Evolutionary conservation across 352 stramenopile species (phyloP).

Genomic region (Pythium myriotylum): DNA sequence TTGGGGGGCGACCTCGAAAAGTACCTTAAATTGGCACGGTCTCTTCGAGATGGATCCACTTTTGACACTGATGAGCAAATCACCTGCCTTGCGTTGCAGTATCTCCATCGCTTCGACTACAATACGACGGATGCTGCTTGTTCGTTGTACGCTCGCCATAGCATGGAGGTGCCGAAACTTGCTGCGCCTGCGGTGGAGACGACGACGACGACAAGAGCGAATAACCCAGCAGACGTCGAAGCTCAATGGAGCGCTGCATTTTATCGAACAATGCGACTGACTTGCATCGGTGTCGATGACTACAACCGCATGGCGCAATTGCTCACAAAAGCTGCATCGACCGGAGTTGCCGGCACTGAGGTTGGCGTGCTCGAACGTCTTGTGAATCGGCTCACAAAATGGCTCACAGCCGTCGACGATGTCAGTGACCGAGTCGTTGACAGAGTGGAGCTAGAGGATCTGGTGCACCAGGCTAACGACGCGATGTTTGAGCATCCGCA

Average conservation of each 20-base stretch:
- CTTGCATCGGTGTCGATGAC: conserved; percentile 37
- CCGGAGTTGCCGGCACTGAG: conserved; percentile 46
- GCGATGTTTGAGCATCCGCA: conserved; percentile 49
- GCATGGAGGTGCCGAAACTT: conserved; percentile 64
- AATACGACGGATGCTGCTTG: conserved; percentile 77
- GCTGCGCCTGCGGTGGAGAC: conserved; percentile 11
- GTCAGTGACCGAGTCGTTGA: conserved; percentile 41
- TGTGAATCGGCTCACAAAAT: conserved; percentile 54
- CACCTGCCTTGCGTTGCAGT: conserved; percentile 64
- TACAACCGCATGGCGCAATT: conserved; percentile 53
- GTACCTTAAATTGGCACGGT: conserved; percentile 77
- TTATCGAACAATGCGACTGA: conserved; percentile 59
- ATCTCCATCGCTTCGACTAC: conserved; percentile 84
- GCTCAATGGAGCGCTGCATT: conserved; percentile 66
- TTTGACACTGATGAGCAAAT: conserved; percentile 84
- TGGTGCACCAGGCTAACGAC: conserved; percentile 66
- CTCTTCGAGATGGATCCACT: conserved; percentile 73
- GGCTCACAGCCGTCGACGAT: conserved; percentile 43
- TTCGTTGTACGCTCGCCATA: conserved; percentile 80
- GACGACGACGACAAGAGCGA: conserved; percentile 13
- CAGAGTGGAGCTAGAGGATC: conserved; percentile 43
- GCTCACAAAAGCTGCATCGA: conserved; percentile 19
- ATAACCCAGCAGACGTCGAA: conserved; percentile 43
- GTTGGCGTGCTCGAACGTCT: conserved; percentile 55
- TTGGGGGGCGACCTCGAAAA: conserved; percentile 71